A percentile compares a stretch with the other conserved stretches of the same genome.
These are phyloP conservation scores for Oryza australiensis DNA, from an alignment of 176 grass and related monocot genomes.

Conservation along the genomic window DNA sequence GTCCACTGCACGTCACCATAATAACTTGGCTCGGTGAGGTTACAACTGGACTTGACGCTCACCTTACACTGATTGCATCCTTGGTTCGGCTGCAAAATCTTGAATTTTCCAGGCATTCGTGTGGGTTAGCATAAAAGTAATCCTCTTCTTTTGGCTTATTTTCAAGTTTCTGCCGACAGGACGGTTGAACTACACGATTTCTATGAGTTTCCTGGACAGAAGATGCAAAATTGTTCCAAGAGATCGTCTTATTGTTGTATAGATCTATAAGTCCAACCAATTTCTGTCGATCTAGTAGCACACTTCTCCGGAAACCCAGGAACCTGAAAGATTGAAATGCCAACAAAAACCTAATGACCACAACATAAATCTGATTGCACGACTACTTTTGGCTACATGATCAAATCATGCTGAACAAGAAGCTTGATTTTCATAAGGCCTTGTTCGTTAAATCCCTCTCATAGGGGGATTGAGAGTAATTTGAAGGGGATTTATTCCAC, in stretches of 20 bases:
- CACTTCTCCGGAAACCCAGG: conserved; percentile 68
- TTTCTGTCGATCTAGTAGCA: conserved; percentile 68
- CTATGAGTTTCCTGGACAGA: conserved; percentile 52
- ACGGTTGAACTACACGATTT: conserved; percentile 52
- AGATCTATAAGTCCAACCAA: conserved; percentile 69
- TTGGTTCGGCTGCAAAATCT: conserved; percentile 40
- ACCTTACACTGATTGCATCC: conserved; percentile 29
- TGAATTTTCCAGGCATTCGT: conserved; percentile 74
- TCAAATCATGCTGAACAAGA: conserved; percentile 8
- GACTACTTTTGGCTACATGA: background rate
- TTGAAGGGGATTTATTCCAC: no score
- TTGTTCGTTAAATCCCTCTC: no score
- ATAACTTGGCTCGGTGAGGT: background rate
- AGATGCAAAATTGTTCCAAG: conserved; percentile 68
- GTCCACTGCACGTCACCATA: conserved; percentile 10
- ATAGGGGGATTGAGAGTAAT: no score
- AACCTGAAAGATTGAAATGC: conserved; percentile 45
- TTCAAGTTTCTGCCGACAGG: conserved; percentile 64
- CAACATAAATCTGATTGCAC: background rate
- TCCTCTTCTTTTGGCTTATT: conserved; percentile 94
- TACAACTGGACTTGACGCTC: conserved; percentile 14
- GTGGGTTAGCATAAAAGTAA: conserved; percentile 93
- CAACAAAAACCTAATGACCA: conserved; percentile 8
- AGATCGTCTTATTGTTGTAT: conserved; percentile 68
- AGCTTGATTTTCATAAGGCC: conserved; percentile 35